Conservation (phyloP, 768 basidiomycete genomes). For the Tubosaeta sp. region DNA sequence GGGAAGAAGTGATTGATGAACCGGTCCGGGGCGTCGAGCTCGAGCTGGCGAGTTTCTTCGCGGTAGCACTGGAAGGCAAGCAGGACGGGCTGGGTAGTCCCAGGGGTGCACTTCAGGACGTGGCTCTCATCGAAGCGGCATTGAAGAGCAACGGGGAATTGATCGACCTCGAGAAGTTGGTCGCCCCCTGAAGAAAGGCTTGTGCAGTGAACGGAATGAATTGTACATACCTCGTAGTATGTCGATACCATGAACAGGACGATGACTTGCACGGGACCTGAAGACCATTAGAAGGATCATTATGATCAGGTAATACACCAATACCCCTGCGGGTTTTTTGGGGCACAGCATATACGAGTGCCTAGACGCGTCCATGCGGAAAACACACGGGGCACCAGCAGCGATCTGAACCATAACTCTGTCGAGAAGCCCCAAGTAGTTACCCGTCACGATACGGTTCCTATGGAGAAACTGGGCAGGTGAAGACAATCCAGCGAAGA, state of each 20-base stretch:
- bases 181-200: slow-evolving; percentile 5
- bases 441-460: not conserved
- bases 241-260: too few relatives aligned
- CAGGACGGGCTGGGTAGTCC: slow-evolving; percentile 59
- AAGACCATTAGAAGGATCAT: too few relatives aligned
- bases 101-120: slow-evolving; percentile 60
- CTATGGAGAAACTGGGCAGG: not conserved
- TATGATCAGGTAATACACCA: too few relatives aligned
- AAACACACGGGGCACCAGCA: too few relatives aligned
- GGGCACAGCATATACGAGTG: too few relatives aligned
- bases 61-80: slow-evolving; percentile 42
- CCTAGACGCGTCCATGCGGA: too few relatives aligned
- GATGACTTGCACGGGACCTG: too few relatives aligned
- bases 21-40: slow-evolving; percentile 47
- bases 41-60: slow-evolving; percentile 59
- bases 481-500: not conserved
- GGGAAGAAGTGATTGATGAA: slow-evolving; percentile 45
- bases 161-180: slow-evolving; percentile 49
- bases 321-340: too few relatives aligned
- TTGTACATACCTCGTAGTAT: not conserved
- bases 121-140: slow-evolving; percentile 76
- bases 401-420: too few relatives aligned
- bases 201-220: not conserved
- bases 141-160: slow-evolving; percentile 60
- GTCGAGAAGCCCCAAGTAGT: too few relatives aligned